A percentile compares a stretch with the other conserved stretches of the same genome.
Evolutionary conservation across 2,329 filamentous ascomycete species (phyloP).

Genomic region (Torrubiellomyces zombiae): DNA sequence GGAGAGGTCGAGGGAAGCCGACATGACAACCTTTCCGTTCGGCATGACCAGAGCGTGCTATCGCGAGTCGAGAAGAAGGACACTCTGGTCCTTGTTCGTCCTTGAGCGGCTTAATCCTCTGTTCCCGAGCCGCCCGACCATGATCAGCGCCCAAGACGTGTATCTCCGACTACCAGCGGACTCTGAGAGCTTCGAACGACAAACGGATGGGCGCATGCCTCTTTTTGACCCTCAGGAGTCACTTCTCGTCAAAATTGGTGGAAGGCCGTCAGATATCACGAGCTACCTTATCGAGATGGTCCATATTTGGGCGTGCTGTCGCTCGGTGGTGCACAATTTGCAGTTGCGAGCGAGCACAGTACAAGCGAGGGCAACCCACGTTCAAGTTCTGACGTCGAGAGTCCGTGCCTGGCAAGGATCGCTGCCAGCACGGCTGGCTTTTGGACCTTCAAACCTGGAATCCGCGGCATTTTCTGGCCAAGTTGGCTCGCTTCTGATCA

Average conservation of each 20-base stretch:
- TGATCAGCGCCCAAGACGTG: conserved; percentile 46
- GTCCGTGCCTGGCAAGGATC: conserved; percentile 41
- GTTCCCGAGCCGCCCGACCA: conserved; percentile 33
- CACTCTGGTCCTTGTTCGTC: conserved; percentile 56
- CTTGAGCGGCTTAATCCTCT: conserved; percentile 51
- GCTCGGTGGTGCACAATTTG: conserved; percentile 36
- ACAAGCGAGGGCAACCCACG: no score
- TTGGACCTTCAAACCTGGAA: conserved; percentile 39
- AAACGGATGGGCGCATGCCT: conserved; percentile 38
- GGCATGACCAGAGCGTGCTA: conserved; percentile 39
- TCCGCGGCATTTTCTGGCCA: conserved; percentile 33
- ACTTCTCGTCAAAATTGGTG: conserved; percentile 7
- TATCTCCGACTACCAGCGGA: conserved; percentile 50
- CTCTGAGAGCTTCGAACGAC: conserved; percentile 43
- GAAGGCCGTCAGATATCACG: conserved; percentile 30
- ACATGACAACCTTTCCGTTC: conserved; percentile 30
- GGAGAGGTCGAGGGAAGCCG: conserved; percentile 25
- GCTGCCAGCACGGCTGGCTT: conserved; percentile 37
- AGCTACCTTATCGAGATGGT: conserved; percentile 45
- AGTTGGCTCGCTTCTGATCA: conserved; percentile 41
- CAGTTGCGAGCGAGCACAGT: no score
- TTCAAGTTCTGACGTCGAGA: conserved; percentile 27
- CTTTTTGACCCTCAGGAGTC: conserved; percentile 37
- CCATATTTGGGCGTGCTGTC: conserved; percentile 48
- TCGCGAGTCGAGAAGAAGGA: conserved; percentile 50